These are phyloP conservation scores for Cladorrhinum sp. DNA, from an alignment of 2,329 filamentous ascomycete genomes.

Conservation along the genomic window DNA sequence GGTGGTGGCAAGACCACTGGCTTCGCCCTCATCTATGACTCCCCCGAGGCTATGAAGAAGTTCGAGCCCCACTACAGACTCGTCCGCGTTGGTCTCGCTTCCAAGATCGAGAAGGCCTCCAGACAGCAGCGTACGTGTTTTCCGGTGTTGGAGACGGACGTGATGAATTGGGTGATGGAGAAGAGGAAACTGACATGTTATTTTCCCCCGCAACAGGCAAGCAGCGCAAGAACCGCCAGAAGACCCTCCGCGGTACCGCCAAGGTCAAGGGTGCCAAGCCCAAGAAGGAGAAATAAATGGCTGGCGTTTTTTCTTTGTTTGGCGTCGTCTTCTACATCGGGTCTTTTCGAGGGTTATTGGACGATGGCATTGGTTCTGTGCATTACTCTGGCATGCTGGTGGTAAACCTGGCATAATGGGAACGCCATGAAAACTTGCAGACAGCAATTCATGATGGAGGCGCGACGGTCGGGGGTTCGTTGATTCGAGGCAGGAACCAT, in stretches of 20 bases:
- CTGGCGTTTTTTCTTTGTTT: slow-evolving; percentile 35
- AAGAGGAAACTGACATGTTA: slow-evolving; percentile 15
- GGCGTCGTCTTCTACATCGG: slow-evolving; percentile 30
- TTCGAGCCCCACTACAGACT: slow-evolving; percentile 99
- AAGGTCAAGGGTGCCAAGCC: slow-evolving; percentile 95
- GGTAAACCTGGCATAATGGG: slow-evolving; percentile 24
- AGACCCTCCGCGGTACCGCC: slow-evolving; percentile 95
- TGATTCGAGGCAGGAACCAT: slow-evolving; percentile 34
- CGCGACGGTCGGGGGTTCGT: slow-evolving; percentile 35
- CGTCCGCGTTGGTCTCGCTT: slow-evolving; percentile 85
- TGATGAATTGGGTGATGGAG: too few species aligned
- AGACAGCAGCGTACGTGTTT: slow-evolving; percentile 94
- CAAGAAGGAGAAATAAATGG: slow-evolving; percentile 88
- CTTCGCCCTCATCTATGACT: slow-evolving; percentile 99
- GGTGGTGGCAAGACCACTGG: slow-evolving; percentile 99
- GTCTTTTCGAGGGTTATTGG: slow-evolving; percentile 32
- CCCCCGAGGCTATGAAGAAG: slow-evolving; percentile 97
- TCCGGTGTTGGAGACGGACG: neutral
- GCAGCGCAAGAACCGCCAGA: slow-evolving; percentile 99
- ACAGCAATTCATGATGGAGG: slow-evolving; percentile 29
- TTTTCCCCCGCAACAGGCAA: slow-evolving; percentile 67
- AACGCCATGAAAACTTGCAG: slow-evolving; percentile 24
- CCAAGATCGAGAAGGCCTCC: slow-evolving; percentile 94
- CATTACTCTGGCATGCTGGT: slow-evolving; percentile 34
- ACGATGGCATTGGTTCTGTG: slow-evolving; percentile 36